Conservation (phyloP, 2,329 filamentous ascomycete genomes). For the Pseudogymnoascus verrucosus region DNA sequence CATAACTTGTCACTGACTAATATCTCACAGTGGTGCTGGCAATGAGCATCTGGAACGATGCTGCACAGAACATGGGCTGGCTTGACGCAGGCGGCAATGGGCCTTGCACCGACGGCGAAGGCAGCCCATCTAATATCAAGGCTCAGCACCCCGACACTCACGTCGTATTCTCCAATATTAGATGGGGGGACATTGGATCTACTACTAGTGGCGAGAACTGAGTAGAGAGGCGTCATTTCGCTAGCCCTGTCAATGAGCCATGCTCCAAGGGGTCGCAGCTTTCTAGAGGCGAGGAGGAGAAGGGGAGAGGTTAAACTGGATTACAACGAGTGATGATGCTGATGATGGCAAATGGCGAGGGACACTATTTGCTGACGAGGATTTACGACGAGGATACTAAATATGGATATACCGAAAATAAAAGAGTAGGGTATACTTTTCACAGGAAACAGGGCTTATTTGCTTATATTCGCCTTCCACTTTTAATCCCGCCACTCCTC, state of each 20-base stretch:
- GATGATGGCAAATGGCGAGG: too few relatives aligned
- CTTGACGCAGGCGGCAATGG: conserved; percentile 41
- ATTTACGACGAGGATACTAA: too few relatives aligned
- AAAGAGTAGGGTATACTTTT: too few relatives aligned
- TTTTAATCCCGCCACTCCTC: neutral
- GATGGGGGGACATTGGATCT: conserved; percentile 46
- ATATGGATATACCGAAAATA: too few relatives aligned
- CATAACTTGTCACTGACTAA: conserved; percentile 17
- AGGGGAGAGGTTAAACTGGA: too few relatives aligned
- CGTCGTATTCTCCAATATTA: conserved; percentile 47
- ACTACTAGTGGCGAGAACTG: neutral
- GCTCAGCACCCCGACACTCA: conserved; percentile 38
- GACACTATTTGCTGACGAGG: too few relatives aligned
- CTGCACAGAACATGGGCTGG: conserved; percentile 47
- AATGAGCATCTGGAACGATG: conserved; percentile 47
- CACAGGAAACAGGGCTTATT: too few relatives aligned
- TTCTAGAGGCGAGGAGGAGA: too few relatives aligned
- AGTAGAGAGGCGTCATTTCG: neutral
- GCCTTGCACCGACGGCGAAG: conserved; percentile 44
- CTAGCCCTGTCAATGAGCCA: too few relatives aligned
- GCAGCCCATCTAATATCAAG: conserved; percentile 40
- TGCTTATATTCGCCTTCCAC: too few relatives aligned
- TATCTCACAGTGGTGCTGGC: conserved; percentile 38
- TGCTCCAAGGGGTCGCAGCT: too few relatives aligned
- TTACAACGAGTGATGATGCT: too few relatives aligned